Evolutionary conservation across 1,139 yeast genomes (phyloP).

Genomic region (Candida tropicalis): DNA sequence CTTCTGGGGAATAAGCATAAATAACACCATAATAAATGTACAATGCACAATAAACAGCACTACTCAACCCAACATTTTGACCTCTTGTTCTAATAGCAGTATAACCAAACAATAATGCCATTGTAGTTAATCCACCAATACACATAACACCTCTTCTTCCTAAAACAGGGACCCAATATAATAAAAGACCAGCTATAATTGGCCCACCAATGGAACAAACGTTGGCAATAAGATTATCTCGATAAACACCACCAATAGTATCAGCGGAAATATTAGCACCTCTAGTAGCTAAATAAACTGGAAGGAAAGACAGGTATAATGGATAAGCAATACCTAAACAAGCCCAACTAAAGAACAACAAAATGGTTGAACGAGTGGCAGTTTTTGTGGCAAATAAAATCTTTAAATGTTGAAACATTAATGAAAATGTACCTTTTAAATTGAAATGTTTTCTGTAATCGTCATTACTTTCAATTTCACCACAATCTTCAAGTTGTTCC

Average conservation of each 20-base stretch:
- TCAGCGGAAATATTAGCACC: conserved; percentile 39
- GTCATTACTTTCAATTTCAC: conserved; percentile 34
- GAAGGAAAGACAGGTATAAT: conserved; percentile 41
- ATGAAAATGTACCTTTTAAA: conserved; percentile 21
- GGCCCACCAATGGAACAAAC: conserved; percentile 36
- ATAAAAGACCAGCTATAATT: conserved; percentile 32
- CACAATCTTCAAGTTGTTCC: conserved; percentile 48
- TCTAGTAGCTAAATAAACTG: conserved; percentile 38
- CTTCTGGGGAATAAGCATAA: conserved; percentile 39
- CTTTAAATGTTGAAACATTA: conserved; percentile 26
- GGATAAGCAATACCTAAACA: conserved; percentile 42
- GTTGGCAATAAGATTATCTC: conserved; percentile 34
- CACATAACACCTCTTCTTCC: conserved; percentile 37
- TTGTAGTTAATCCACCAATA: conserved; percentile 33
- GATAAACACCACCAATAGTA: conserved; percentile 30
- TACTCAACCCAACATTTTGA: conserved; percentile 33
- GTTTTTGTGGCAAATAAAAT: conserved; percentile 30
- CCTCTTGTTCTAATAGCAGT: conserved; percentile 33
- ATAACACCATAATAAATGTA: conserved; percentile 37
- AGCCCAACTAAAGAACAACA: conserved; percentile 38
- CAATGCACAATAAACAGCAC: conserved; percentile 30
- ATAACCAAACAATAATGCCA: conserved; percentile 39
- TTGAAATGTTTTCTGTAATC: conserved; percentile 24
- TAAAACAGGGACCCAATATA: conserved; percentile 27
- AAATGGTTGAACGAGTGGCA: conserved; percentile 29